Base-by-base conservation (phyloP, 2,329 filamentous ascomycete species). In the Acrocalymma vagum region DNA sequence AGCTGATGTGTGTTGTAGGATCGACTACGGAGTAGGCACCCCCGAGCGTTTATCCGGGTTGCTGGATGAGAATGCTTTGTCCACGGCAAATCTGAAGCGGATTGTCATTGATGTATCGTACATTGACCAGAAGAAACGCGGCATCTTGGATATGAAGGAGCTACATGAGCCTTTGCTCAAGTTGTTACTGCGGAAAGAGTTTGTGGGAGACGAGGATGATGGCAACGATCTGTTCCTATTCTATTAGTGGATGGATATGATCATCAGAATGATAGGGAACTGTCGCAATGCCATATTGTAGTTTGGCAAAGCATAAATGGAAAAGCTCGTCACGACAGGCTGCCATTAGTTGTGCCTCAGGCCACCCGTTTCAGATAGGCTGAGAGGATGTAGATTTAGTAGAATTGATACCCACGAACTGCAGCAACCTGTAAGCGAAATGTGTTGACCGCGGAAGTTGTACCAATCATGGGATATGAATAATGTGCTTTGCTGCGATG, bases 101-200 rank as follows among this genome's bases (percentile, higher is more conserved):
- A 81, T 99, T 22, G 83, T 97, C 7, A 81, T 97, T 21, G 94
- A 99, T 71, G 90, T 89, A 10, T 96, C 91, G 6, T 87, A 96
- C 64, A 88, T 96, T 53, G 93, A 99, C 71, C 84, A 88, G 70
- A 99, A 99, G 79, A 95, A 95, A 77, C 81, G 92, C 30, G 90
- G 91, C 0, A 83, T 99, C 51, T 83, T 96, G 69, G 94, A 97
- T 63, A 96, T 97, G 90, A 90, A 88, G 69, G 94, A 99, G 47
- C 90, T 90, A 0, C 86, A 92, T 74, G 78, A 91, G 60, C 89
- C 90, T 6, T 78, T 97, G 31, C 81, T 90, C 29, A 81, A 83
- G 47, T 83, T 95, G 64, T 74, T 99, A 34, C 81, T 85, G 22
- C 78, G 84, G 39, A 74, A 82, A 11, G 85, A 89, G 58, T 80